Evolutionary conservation across 2,329 filamentous ascomycete species (phyloP).

Genomic region (Pyrenochaeta sp.): DNA sequence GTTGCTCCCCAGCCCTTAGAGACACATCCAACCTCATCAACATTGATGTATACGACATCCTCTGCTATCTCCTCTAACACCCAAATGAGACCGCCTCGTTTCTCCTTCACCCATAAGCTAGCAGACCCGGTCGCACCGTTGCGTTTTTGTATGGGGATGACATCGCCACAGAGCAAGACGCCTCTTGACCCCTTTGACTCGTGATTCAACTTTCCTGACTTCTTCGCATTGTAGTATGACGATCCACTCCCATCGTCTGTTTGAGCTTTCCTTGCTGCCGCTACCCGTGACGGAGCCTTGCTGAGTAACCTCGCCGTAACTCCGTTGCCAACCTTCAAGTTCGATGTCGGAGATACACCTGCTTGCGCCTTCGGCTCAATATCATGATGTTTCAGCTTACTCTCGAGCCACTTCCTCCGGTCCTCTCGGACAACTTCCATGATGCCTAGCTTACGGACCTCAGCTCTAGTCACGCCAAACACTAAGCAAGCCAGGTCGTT

Average conservation of each 20-base stretch:
- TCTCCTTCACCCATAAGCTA: conserved; percentile 98
- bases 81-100: conserved; percentile 92
- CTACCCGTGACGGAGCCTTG: conserved; percentile 73
- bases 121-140: conserved; percentile 92
- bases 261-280: conserved; percentile 68
- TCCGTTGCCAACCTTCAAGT: conserved; percentile 75
- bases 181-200: conserved; percentile 80
- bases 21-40: conserved; percentile 81
- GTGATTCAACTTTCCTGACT: conserved; percentile 67
- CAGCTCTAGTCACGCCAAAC: conserved; percentile 98
- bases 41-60: conserved; percentile 79
- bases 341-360: conserved; percentile 48
- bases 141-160: conserved; percentile 96
- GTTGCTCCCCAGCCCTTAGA: conserved; percentile 76
- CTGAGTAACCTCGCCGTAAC: conserved; percentile 88
- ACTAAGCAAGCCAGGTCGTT: conserved; percentile 96
- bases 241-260: conserved; percentile 67
- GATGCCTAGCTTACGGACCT: conserved; percentile 94
- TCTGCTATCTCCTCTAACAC: conserved; percentile 97
- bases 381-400: conserved; percentile 76
- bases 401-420: conserved; percentile 85
- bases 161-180: conserved; percentile 92
- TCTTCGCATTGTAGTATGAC: conserved; percentile 59
- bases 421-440: conserved; percentile 93
- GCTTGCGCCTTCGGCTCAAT: conserved; percentile 54